Conservation (phyloP, 2,329 filamentous ascomycete genomes). For the Truncatella angustata region DNA sequence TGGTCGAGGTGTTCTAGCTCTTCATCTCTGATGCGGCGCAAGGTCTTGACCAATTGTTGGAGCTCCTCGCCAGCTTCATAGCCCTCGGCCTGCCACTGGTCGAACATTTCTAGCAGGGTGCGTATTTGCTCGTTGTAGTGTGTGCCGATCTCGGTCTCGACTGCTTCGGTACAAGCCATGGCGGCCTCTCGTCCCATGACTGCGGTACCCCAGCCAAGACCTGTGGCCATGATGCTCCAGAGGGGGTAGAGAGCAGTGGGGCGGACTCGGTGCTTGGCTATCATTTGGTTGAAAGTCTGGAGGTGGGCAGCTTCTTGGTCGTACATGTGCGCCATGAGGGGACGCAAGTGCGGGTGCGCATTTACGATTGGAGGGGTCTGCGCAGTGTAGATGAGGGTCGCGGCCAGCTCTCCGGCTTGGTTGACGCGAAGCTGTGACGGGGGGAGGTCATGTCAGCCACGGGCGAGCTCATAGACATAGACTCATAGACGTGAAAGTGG, state of each 20-base stretch:
- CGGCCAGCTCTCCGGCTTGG: constrained; percentile 95
- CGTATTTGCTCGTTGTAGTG: constrained; percentile 95
- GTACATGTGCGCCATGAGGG: constrained; percentile 97
- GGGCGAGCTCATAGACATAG: neutral
- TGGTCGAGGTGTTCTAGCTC: constrained; percentile 96
- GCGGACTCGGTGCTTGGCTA: constrained; percentile 84
- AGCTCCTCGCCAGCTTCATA: constrained; percentile 81
- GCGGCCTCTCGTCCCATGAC: constrained; percentile 88
- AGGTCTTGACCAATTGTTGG: constrained; percentile 65
- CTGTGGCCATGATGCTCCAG: constrained; percentile 78
- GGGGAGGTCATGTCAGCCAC: neutral
- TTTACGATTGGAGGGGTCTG: constrained; percentile 81
- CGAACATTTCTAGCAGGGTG: constrained; percentile 75
- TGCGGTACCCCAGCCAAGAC: constrained; percentile 86
- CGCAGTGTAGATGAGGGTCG: constrained; percentile 87
- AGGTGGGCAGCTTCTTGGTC: constrained; percentile 92
- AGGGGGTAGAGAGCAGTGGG: constrained; percentile 91
- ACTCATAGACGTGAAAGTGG: neutral
- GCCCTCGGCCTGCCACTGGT: constrained; percentile 71
- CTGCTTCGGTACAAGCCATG: constrained; percentile 98
- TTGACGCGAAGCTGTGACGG: constrained; percentile 78
- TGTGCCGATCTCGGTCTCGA: constrained; percentile 94
- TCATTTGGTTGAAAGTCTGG: constrained; percentile 76
- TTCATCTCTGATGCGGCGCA: constrained; percentile 87
- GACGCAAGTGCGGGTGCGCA: constrained; percentile 81